Evolutionary conservation across 768 basidiomycete genomes (phyloP).

Genomic region (Mrakia frigida): DNA sequence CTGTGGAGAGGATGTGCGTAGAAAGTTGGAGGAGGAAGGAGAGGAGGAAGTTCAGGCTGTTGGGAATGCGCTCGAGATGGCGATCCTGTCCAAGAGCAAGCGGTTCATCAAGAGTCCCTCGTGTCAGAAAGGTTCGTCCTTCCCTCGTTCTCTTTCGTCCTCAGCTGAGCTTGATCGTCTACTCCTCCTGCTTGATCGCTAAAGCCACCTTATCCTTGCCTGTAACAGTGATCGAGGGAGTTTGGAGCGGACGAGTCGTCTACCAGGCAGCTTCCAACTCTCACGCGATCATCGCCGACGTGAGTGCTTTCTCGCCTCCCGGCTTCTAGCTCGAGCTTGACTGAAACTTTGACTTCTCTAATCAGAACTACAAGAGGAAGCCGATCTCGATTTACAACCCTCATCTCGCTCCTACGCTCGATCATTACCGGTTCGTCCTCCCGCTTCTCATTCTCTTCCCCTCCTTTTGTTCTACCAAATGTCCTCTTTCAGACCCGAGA

Average conservation of each 20-base stretch:
- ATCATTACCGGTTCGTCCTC: slow-evolving; percentile 61
- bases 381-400: slow-evolving; percentile 94
- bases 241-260: slow-evolving; percentile 29
- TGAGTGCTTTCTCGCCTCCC: background rate
- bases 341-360: background rate
- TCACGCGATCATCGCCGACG: slow-evolving; percentile 69
- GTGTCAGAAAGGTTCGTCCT: slow-evolving; percentile 65
- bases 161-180: background rate
- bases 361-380: slow-evolving; percentile 75
- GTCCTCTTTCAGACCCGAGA: no score
- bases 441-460: no score
- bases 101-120: slow-evolving; percentile 82
- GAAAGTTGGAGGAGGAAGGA: slow-evolving; percentile 58
- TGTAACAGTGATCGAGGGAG: slow-evolving; percentile 18
- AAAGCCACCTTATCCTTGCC: background rate
- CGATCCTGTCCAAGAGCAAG: slow-evolving; percentile 79
- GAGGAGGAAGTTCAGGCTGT: slow-evolving; percentile 61
- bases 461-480: no score
- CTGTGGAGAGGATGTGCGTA: slow-evolving; percentile 49
- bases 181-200: no score
- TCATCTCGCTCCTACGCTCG: slow-evolving; percentile 83
- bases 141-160: background rate
- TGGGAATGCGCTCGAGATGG: slow-evolving; percentile 63
- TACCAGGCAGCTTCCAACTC: slow-evolving; percentile 29
- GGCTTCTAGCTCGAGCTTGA: background rate